A percentile compares a stretch with the other conserved stretches of the same genome.
Evolutionary conservation across 129 eudicot genomes (phyloP).

Genomic region (Scalesia atractyloides): DNA sequence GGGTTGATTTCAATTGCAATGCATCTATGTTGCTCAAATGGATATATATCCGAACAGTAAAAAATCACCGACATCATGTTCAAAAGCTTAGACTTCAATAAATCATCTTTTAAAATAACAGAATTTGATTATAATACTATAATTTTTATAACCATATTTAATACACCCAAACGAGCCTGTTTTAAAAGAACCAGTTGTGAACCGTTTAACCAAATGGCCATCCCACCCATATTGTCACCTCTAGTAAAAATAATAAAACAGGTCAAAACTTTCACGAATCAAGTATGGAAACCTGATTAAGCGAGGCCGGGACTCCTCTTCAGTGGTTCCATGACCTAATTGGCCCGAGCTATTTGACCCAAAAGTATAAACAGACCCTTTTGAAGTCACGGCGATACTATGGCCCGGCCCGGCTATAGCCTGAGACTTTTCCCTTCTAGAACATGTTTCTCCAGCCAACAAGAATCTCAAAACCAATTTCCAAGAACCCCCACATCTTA

Average conservation of each 20-base stretch:
- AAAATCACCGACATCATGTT: neutral
- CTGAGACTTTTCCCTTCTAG: slow-evolving; percentile 89
- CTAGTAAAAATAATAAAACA: neutral
- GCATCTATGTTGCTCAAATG: neutral
- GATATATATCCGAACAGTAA: neutral
- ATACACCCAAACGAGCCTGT: neutral
- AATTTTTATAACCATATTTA: neutral
- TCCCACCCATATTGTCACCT: neutral
- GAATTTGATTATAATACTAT: neutral
- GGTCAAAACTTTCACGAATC: slow-evolving; percentile 2
- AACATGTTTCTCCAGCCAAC: slow-evolving; percentile 89
- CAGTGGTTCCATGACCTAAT: slow-evolving; percentile 83
- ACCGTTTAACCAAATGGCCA: neutral
- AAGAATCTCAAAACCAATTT: slow-evolving; percentile 84
- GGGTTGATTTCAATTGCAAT: neutral
- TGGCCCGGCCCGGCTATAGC: slow-evolving; percentile 99
- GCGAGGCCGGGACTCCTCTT: slow-evolving; percentile 73
- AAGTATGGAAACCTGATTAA: slow-evolving; percentile 55
- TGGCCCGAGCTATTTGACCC: slow-evolving; percentile 94
- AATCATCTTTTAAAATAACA: neutral
- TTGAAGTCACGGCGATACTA: slow-evolving; percentile 86
- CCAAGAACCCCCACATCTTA: slow-evolving; percentile 97
- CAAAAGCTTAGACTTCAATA: neutral
- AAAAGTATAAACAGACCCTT: slow-evolving; percentile 77
- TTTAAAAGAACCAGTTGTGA: slow-evolving; percentile 4